Percentiles rank a stretch among this genome's conserved stretches.
Conservation (phyloP, 2,329 filamentous ascomycete genomes). For the Gaeumannomyces tritici region DNA sequence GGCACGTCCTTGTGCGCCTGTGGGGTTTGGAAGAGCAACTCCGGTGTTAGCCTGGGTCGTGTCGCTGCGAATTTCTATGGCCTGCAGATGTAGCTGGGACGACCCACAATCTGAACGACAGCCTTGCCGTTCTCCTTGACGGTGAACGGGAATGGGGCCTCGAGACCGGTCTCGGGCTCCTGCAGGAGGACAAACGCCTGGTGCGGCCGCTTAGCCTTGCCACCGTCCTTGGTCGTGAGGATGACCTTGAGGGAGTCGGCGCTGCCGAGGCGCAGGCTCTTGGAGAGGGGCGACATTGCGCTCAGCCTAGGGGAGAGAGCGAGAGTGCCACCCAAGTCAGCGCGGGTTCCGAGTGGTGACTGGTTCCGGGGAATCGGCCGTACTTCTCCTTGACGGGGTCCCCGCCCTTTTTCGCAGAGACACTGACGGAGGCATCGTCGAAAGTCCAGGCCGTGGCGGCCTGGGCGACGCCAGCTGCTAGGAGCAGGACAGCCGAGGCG, state of each 20-base stretch:
- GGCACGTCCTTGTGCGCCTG: slow-evolving; percentile 88
- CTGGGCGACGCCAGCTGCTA: slow-evolving; percentile 38
- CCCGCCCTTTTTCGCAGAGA: slow-evolving; percentile 55
- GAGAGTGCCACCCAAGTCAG: slow-evolving; percentile 13
- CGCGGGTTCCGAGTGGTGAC: slow-evolving; percentile 1
- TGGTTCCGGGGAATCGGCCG: slow-evolving; percentile 14
- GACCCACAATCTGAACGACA: slow-evolving; percentile 70
- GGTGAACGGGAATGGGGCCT: slow-evolving; percentile 76
- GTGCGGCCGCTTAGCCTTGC: slow-evolving; percentile 75
- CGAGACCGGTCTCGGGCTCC: slow-evolving; percentile 65
- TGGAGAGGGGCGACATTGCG: slow-evolving; percentile 48
- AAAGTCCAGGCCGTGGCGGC: slow-evolving; percentile 61
- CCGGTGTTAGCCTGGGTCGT: background rate
- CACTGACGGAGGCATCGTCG: slow-evolving; percentile 58
- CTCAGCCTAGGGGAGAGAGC: slow-evolving; percentile 40
- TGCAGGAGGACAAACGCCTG: slow-evolving; percentile 84
- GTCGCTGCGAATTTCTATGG: background rate
- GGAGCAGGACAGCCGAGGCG: slow-evolving; percentile 31
- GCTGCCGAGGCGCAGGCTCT: slow-evolving; percentile 53
- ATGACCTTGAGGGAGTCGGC: slow-evolving; percentile 71
- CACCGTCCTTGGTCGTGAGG: slow-evolving; percentile 71
- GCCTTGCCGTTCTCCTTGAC: slow-evolving; percentile 85
- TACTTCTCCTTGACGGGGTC: slow-evolving; percentile 58
- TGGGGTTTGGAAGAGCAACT: background rate
- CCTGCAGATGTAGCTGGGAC: too few relatives aligned